phyloP scores from a whole-genome alignment of 2,329 filamentous ascomycete species.

The Bipolaris oryzae region DNA sequence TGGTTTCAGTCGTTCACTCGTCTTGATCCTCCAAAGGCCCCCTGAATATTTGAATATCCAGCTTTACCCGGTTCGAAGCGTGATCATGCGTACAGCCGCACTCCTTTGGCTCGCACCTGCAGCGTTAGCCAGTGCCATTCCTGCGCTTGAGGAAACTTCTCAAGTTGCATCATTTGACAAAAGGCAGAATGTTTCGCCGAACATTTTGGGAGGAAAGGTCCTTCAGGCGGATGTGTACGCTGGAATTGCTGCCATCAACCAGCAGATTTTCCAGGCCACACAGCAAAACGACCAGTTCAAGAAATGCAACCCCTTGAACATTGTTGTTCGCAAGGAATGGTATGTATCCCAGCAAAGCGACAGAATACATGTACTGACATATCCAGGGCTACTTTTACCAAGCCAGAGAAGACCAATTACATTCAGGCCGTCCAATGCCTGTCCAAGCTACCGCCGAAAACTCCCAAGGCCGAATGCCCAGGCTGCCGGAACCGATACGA shows the following conservation, averaged over 20 bases:
- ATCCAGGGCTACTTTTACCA: constrained; percentile 32
- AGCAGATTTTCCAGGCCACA: constrained; percentile 35
- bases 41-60: constrained; percentile 1
- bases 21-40: constrained; percentile 11
- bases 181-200: constrained; percentile 18
- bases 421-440: constrained; percentile 42
- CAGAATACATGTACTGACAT: constrained; percentile 5
- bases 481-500: constrained; percentile 40
- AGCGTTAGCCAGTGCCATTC: constrained; percentile 26
- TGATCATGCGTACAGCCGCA: constrained; percentile 28
- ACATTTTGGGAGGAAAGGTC: constrained; percentile 21
- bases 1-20: constrained; percentile 8
- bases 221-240: constrained; percentile 32
- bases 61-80: constrained; percentile 16
- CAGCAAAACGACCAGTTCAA: constrained; percentile 28
- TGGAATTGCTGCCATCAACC: constrained; percentile 31
- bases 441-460: constrained; percentile 30
- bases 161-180: constrained; percentile 22
- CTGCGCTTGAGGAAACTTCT: constrained; percentile 11
- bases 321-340: constrained; percentile 54
- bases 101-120: constrained; percentile 25
- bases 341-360: constrained; percentile 14
- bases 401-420: constrained; percentile 37
- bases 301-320: constrained; percentile 49
- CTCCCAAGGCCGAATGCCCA: constrained; percentile 31